Evolutionary conservation across 1,139 yeast species (phyloP), one percentile per base, ranked within the genome.

Genomic region (Scheffersomyces insectosa): DNA sequence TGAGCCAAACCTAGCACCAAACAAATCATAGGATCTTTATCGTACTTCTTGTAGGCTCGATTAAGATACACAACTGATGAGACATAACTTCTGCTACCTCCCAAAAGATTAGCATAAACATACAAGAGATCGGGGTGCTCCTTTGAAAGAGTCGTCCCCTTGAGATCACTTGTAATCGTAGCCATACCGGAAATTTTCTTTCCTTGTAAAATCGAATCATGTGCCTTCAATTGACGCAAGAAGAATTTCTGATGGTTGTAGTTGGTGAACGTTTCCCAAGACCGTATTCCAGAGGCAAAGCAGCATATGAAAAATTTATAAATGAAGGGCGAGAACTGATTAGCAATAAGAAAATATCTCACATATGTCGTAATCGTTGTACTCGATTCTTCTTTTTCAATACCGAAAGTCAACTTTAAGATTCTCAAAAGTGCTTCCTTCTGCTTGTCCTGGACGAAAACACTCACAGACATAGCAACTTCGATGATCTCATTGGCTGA

Each of bases 201-300:
- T 4, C 72, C 70, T 28, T 71, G 65, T 29, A 80, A 73, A 13
- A 85, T 61, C 2, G 93, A 79, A 59, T 93, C 99, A 60, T 82
- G 85, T 0, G 96, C 95, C 59, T 91, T 93, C 51, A 91, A 72
- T 55, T 91, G 97, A 50, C 99, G 82, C 47, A 93, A 68, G 52
- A 91, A 83, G 60, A 83, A 93, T 62, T 93, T 93, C 56, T 91
- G 98, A 56, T 89, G 93, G 47, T 88, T 88, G 35, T 88, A 82
- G 41, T 85, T 83, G 38, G 88, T 82, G 59, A 85, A 85, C 5
- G 77, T 69, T 32, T 79, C 85, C 60, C 79, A 70, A 11, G 83
- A 77, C 11, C 72, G 71, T 8, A 71, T 64, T 1, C 91, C 88
- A 0, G 95, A 80, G 2, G 85, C 70, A 46, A 85, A 81, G 40